Base-by-base conservation (phyloP, 1,284 basidiomycete species). In the Cutaneotrichosporon sp. region DNA sequence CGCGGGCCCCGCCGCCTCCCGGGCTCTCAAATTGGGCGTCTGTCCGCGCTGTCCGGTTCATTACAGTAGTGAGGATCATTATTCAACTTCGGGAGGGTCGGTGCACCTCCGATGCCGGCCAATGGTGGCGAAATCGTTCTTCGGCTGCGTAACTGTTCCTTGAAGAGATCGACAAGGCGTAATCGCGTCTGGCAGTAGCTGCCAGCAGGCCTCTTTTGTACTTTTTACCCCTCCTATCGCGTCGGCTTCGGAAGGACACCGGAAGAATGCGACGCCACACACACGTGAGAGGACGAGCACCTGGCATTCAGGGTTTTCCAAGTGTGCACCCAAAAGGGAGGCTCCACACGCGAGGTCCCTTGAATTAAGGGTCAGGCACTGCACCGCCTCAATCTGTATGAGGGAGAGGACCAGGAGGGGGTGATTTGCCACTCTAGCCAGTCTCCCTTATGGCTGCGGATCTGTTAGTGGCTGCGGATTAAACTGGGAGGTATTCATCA, bases 361-460 rank as follows among this genome's bases (percentile, higher is more conserved):
- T 18, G 22, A 2, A 26, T 50, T 11, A 22, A 21, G 10, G 47
- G 47, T 3, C 47, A 53, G 30, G 30, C 31, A 21, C 51, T 56
- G 55, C 55, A 56, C 55, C 55, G 55, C 55, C 55, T 56, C 55
- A 56, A 14, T 56, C 30, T 56, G 55, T 56, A 56, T 56, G 55
- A 13, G 18, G 5, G 8, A 7, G n/a, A 26, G 26, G 26, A 26
- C 26, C 26, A 26, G 26, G 49, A 30, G 22, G 5, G 40, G 40
- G 6, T 16, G 34, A 5, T 42, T 42, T 18, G 40, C 40, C 40
- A 42, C 40, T 42, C 40, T 13, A 13, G 11, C 4, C 38, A 4
- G 11, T 14, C 7, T 6, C 10, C 0, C 40, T 16, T 13, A 18
- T 8, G 14, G 42, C 42, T 46, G 42, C 42, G 42, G 42, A 46